phyloP scores from a whole-genome alignment of 441 rosid species.

The Sinapis alba region DNA sequence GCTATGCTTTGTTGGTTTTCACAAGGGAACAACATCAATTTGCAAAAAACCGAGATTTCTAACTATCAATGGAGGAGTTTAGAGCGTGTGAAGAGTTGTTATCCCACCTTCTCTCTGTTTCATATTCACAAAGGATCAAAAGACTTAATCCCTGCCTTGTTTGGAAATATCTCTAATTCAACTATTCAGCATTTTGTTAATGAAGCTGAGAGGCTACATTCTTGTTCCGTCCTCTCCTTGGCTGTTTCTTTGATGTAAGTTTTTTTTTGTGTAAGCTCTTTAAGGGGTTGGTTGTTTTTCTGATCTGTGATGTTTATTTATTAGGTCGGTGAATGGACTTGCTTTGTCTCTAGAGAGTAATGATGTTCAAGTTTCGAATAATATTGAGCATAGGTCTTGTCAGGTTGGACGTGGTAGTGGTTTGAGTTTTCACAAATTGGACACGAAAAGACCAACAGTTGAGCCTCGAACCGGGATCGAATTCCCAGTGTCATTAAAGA shows the following conservation, averaged over 20 bases:
- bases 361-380: conserved; percentile 44
- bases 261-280: not conserved
- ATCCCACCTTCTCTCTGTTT: conserved; percentile 41
- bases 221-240: conserved; percentile 62
- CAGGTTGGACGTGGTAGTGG: conserved; percentile 51
- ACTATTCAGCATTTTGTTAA: conserved; percentile 49
- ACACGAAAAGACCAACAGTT: conserved; percentile 54
- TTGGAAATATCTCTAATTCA: conserved; percentile 53
- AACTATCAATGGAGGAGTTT: conserved; percentile 39
- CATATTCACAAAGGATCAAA: conserved; percentile 37
- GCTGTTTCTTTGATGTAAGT: conserved; percentile 77
- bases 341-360: conserved; percentile 45
- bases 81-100: conserved; percentile 41
- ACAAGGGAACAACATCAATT: conserved; percentile 49
- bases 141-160: conserved; percentile 32
- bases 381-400: conserved; percentile 57
- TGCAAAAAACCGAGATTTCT: conserved; percentile 36
- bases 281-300: not conserved
- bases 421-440: conserved; percentile 57
- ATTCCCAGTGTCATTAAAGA: conserved; percentile 67
- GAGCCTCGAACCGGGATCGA: conserved; percentile 90
- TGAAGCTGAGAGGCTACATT: conserved; percentile 66
- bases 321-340: conserved; percentile 59
- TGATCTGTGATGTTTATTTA: not conserved
- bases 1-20: conserved; percentile 61